A percentile compares a stretch with the other conserved stretches of the same genome.
phyloP scores from a whole-genome alignment of 1,139 yeast species.

The Yamadazyma friedrichii region DNA sequence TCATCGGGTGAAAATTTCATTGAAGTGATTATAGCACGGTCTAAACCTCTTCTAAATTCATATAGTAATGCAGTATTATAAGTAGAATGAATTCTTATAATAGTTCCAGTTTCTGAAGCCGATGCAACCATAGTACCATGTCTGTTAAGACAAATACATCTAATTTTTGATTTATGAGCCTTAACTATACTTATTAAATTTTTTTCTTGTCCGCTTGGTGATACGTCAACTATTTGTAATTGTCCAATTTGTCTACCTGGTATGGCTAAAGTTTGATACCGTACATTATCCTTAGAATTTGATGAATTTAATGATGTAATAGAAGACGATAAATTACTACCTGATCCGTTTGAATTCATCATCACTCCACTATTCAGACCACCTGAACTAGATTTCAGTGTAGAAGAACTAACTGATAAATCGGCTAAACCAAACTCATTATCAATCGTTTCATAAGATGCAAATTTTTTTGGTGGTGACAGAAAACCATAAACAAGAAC shows the following conservation, averaged over 20 bases:
- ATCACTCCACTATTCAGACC: slow-evolving; percentile 3
- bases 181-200: slow-evolving; percentile 70
- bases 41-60: slow-evolving; percentile 88
- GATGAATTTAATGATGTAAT: slow-evolving; percentile 16
- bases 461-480: slow-evolving; percentile 70
- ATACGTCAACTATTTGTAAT: slow-evolving; percentile 71
- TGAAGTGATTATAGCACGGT: slow-evolving; percentile 75
- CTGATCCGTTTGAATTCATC: slow-evolving; percentile 7
- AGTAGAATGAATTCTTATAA: slow-evolving; percentile 77
- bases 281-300: slow-evolving; percentile 19
- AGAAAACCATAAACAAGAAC: slow-evolving; percentile 78
- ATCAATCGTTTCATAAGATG: slow-evolving; percentile 68
- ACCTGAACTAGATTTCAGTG: background rate
- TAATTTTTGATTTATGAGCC: slow-evolving; percentile 74
- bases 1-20: slow-evolving; percentile 83
- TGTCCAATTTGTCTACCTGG: slow-evolving; percentile 75
- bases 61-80: slow-evolving; percentile 67
- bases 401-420: slow-evolving; percentile 37
- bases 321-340: slow-evolving; percentile 15
- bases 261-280: slow-evolving; percentile 62
- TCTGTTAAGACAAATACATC: slow-evolving; percentile 65
- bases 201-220: slow-evolving; percentile 59
- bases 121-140: slow-evolving; percentile 83
- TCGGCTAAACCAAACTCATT: slow-evolving; percentile 73
- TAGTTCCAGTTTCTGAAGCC: slow-evolving; percentile 85